phyloP scores from a whole-genome alignment of 441 rosid species.

The Adansonia gregorii region DNA sequence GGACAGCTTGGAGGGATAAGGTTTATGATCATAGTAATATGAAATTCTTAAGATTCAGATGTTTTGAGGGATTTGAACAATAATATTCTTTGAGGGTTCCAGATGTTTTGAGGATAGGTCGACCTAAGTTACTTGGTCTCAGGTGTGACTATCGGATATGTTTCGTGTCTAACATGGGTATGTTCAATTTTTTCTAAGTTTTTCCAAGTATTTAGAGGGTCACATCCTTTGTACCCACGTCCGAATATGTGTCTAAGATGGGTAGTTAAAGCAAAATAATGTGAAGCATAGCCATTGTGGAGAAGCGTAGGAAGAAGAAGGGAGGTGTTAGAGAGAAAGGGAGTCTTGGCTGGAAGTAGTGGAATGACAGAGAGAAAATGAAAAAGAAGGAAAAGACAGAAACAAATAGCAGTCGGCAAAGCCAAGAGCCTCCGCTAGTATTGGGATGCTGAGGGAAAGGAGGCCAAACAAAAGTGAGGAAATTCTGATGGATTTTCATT shows the following conservation, averaged over 20 bases:
- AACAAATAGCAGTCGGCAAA: not conserved
- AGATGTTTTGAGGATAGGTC: not conserved
- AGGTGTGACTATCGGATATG: no score
- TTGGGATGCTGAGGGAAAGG: slow-evolving; percentile 17
- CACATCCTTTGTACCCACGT: no score
- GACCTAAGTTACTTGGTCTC: no score
- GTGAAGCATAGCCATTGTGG: not conserved
- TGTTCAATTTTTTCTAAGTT: no score
- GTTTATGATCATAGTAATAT: not conserved
- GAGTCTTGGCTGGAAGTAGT: slow-evolving; percentile 5
- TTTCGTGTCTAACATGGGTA: no score
- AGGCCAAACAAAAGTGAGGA: slow-evolving; percentile 1
- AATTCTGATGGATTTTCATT: not conserved
- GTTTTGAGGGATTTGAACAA: not conserved
- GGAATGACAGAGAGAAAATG: no score
- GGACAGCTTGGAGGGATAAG: not conserved
- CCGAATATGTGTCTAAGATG: no score
- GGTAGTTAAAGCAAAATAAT: no score
- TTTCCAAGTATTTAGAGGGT: no score
- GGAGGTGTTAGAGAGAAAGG: not conserved
- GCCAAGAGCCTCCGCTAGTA: no score
- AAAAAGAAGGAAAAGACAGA: not conserved
- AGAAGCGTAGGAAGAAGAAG: not conserved
- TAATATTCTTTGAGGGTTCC: not conserved
- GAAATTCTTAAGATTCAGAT: not conserved